Evolutionary conservation across 2,329 filamentous ascomycete species (phyloP), one percentile per base, ranked within the genome.

Genomic region (Sclerotinia subarctica): DNA sequence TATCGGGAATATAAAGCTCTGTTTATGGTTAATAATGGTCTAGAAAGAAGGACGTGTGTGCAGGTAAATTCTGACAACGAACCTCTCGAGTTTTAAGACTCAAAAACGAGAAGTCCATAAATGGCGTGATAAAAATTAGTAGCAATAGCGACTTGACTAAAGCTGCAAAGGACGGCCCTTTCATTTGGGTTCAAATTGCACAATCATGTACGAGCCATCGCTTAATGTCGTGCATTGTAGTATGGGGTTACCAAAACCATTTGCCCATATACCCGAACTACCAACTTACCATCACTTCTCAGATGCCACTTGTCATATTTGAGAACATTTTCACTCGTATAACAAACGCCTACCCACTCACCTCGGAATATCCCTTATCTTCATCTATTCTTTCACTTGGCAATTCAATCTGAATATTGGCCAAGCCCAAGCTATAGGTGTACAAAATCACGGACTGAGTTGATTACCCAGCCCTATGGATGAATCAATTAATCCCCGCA

Each of bases 261-360:
- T 44, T 44, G 42, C 42, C 42, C 42, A 11, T 44, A 11, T 59
- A 47, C 42, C 24, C 57, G 42, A 59, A 32, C 24, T 29, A 42
- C 35, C 38, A 58, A 58, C 56, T 58, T n/a, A 58, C 47, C 1
- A 11, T 60, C 26, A 60, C 42, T 35, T 47, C 26, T 60, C 26
- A 60, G n/a, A 47, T 47, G 10, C 11, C 32, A 60, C 57, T 32
- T 46, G 32, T 60, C 57, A 60, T n/a, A 60, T 49, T 60, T 60
- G 57, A 49, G 57, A 19, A 32, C 8, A 35, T 17, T 29, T 24
- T 15, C 57, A 35, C 42, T 26, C 19, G 19, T 32, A 5, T 15
- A 60, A 21, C 57, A 60, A 60, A 47, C 26, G 35, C 1, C 19
- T 15, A 35, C 13, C 26, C 44, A 60, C 42, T 13, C 49, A 32